Evolutionary conservation across 2,329 filamentous ascomycete genomes (phyloP).

Genomic region (Aureobasidium lini): DNA sequence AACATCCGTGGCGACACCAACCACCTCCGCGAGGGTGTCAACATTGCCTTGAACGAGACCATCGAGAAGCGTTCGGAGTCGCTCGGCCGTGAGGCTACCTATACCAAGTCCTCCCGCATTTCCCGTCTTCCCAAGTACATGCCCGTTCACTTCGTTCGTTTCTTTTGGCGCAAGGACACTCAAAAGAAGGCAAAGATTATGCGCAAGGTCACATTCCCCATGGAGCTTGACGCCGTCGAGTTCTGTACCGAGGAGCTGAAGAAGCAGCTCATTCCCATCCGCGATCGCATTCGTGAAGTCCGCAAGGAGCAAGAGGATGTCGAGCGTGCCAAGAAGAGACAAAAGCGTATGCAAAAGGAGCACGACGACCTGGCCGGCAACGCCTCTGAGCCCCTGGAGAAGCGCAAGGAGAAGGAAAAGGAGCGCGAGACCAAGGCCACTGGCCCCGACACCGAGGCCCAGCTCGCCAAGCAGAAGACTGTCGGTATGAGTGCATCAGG

Average conservation of each 20-base stretch:
- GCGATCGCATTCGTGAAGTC: slow-evolving; percentile 91
- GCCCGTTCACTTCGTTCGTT: slow-evolving; percentile 93
- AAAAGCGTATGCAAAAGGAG: slow-evolving; percentile 61
- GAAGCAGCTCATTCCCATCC: slow-evolving; percentile 77
- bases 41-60: slow-evolving; percentile 74
- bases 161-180: slow-evolving; percentile 93
- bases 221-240: slow-evolving; percentile 86
- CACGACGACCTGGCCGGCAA: slow-evolving; percentile 41
- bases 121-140: slow-evolving; percentile 88
- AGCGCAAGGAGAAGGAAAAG: slow-evolving; percentile 72
- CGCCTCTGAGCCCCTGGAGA: slow-evolving; percentile 65
- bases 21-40: slow-evolving; percentile 81
- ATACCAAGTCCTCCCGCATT: slow-evolving; percentile 88
- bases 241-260: slow-evolving; percentile 90
- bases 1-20: slow-evolving; percentile 85
- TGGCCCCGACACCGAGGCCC: slow-evolving; percentile 32
- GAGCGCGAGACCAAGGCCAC: slow-evolving; percentile 45
- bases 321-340: slow-evolving; percentile 82
- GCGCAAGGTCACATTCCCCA: slow-evolving; percentile 94
- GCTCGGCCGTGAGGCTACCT: slow-evolving; percentile 69
- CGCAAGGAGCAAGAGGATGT: slow-evolving; percentile 92
- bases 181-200: slow-evolving; percentile 99
- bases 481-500: slow-evolving; percentile 37
- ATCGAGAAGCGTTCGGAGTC: slow-evolving; percentile 81
- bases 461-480: slow-evolving; percentile 40